These are phyloP conservation scores for Phytophthora uliginosa DNA, from an alignment of 352 stramenopile genomes.

Conservation along the genomic window DNA sequence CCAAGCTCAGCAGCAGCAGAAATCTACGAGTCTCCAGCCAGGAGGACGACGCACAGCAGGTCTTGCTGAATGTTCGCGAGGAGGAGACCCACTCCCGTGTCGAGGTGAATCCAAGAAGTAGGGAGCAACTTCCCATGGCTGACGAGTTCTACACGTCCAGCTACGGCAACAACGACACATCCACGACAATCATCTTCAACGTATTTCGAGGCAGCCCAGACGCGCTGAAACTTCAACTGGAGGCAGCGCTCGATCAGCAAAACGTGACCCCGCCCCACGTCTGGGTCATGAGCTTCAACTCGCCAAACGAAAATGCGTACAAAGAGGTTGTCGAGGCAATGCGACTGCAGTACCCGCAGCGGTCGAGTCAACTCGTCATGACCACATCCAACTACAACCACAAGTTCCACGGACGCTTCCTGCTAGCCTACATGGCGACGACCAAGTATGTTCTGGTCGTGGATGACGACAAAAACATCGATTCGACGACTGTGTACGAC, in stretches of 20 bases:
- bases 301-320: not conserved
- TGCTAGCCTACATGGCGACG: not conserved
- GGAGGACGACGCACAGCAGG: not conserved
- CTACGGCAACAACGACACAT: not conserved
- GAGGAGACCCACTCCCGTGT: not conserved
- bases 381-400: not conserved
- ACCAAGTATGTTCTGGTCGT: not conserved
- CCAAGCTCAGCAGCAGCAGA: not conserved
- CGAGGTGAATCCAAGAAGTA: not conserved
- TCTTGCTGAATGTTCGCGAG: not conserved
- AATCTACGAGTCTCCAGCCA: not conserved
- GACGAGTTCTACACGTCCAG: not conserved
- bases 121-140: not conserved
- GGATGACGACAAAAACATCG: not conserved
- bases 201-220: not conserved
- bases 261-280: not conserved
- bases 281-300: not conserved
- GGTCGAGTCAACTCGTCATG: not conserved
- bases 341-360: not conserved
- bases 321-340: not conserved
- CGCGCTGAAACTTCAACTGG: not conserved
- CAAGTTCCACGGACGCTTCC: constrained; percentile 1
- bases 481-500: not conserved
- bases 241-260: not conserved
- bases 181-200: not conserved